Conservation (phyloP, 2,329 filamentous ascomycete genomes). For the Didymella pomorum region DNA sequence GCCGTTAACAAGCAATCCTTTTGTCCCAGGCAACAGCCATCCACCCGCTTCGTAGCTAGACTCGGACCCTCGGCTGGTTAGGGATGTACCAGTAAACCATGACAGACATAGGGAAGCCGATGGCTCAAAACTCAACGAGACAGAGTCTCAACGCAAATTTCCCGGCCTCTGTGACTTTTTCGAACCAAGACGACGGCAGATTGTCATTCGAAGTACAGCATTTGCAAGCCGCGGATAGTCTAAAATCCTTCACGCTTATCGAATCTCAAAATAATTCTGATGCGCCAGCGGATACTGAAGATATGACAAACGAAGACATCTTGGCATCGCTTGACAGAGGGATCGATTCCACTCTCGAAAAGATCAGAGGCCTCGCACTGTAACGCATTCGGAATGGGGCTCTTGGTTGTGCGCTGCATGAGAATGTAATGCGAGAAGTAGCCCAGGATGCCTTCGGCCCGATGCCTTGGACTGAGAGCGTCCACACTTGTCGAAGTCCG, state of each 20-base stretch:
- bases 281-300: not conserved
- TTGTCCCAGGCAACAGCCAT: not conserved
- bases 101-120: not conserved
- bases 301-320: not conserved
- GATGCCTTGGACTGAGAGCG: not conserved
- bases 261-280: not conserved
- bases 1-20: too few species aligned
- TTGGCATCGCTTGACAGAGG: not conserved
- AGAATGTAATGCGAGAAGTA: not conserved
- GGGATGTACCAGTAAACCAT: not conserved
- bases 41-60: not conserved
- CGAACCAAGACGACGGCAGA: not conserved
- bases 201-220: not conserved
- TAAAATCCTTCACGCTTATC: not conserved
- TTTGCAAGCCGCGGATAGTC: not conserved
- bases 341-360: not conserved
- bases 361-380: not conserved
- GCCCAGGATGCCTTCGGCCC: not conserved
- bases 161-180: not conserved
- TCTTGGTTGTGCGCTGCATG: not conserved
- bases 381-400: not conserved
- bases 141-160: not conserved
- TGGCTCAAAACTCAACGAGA: not conserved
- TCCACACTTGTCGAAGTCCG: not conserved
- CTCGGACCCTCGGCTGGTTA: not conserved